Conservation (phyloP, 768 basidiomycete genomes). For the Russula sp. region DNA sequence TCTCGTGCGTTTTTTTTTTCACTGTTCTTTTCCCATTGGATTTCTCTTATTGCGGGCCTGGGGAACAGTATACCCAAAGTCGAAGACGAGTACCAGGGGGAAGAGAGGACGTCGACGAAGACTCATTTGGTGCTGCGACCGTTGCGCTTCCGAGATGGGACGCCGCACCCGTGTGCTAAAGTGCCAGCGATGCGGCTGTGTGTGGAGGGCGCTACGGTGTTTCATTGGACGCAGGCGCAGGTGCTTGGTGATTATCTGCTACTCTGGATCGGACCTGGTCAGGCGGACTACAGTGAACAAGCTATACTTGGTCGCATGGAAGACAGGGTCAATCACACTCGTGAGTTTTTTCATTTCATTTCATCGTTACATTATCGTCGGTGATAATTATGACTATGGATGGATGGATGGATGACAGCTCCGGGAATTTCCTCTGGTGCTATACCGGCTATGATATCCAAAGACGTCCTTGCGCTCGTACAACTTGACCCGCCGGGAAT, state of each 20-base stretch:
- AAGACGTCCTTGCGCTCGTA: slow-evolving; percentile 5
- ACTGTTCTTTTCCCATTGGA: too few species aligned
- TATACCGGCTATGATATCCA: slow-evolving; percentile 4
- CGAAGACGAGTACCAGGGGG: not conserved
- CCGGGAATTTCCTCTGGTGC: slow-evolving; percentile 2
- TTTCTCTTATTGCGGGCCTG: too few species aligned
- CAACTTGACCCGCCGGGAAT: not conserved
- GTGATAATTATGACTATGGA: not conserved
- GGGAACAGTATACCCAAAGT: not conserved
- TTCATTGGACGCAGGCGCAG: not conserved
- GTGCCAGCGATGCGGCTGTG: not conserved
- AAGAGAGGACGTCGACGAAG: too few species aligned
- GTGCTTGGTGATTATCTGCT: slow-evolving; percentile 9
- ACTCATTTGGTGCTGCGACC: not conserved
- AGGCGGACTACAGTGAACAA: not conserved
- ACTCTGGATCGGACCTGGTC: slow-evolving; percentile 1
- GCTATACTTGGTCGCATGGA: slow-evolving; percentile 17
- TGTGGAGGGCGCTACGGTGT: not conserved
- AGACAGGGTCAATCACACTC: slow-evolving; percentile 3
- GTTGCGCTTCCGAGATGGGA: slow-evolving; percentile 3
- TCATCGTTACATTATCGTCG: not conserved
- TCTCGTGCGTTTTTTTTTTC: not conserved
- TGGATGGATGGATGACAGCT: slow-evolving; percentile 5
- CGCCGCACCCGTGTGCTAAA: slow-evolving; percentile 4
- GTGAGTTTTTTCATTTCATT: not conserved